Conservation (phyloP, 169 alveolate genomes). For the Cardiosporidium cionae region DNA sequence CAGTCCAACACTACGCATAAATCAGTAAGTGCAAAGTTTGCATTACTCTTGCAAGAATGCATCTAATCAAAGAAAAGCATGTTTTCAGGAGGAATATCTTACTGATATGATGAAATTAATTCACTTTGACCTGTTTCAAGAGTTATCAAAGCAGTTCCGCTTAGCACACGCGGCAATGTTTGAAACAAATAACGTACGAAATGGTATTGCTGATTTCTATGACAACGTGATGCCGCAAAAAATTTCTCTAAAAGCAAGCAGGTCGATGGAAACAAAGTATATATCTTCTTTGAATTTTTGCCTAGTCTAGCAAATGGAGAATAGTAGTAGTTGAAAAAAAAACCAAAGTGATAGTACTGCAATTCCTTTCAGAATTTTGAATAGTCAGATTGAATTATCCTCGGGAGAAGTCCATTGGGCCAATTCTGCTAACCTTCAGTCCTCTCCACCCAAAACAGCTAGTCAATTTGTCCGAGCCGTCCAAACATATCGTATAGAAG, state of each 20-base stretch:
- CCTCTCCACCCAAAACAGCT: constrained; percentile 45
- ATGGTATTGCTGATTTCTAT: constrained; percentile 36
- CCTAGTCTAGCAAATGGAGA: too few relatives aligned
- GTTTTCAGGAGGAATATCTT: constrained; percentile 30
- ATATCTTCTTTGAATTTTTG: too few relatives aligned
- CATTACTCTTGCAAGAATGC: too few relatives aligned
- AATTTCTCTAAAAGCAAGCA: constrained; percentile 38
- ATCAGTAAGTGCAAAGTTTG: too few relatives aligned
- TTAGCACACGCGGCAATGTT: constrained; percentile 34
- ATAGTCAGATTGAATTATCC: constrained; percentile 28
- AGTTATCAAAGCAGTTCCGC: constrained; percentile 37
- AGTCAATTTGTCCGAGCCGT: constrained; percentile 38
- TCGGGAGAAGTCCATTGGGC: constrained; percentile 25
- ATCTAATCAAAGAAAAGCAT: too few relatives aligned
- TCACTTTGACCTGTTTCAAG: constrained; percentile 41
- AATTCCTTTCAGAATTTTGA: constrained; percentile 35
- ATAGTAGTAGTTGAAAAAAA: too few relatives aligned
- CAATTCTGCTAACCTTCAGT: constrained; percentile 24
- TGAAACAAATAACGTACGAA: constrained; percentile 29
- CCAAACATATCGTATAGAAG: constrained; percentile 34
- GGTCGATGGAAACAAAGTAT: too few relatives aligned
- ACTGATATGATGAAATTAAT: constrained; percentile 34
- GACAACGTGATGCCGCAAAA: constrained; percentile 42
- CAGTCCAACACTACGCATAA: background rate
- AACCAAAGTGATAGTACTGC: too few relatives aligned